A percentile compares a stretch with the other conserved stretches of the same genome.
Conservation (phyloP, 177 flowering plant species). For the Vitis hybrid region DNA sequence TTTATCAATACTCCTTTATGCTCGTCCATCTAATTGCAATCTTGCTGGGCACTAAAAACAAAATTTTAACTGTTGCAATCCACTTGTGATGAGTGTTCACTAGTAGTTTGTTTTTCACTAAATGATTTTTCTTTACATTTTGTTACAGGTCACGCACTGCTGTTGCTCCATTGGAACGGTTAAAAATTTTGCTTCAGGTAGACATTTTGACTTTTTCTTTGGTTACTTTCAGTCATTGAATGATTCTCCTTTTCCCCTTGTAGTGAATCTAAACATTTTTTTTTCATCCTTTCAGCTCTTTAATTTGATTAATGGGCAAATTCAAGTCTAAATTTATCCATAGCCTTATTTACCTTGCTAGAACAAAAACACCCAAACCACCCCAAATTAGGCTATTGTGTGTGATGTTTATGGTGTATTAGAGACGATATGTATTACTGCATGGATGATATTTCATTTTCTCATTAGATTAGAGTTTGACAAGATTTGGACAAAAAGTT, state of each 20-base stretch:
- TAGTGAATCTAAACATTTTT: background rate
- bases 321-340: background rate
- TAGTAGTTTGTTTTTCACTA: background rate
- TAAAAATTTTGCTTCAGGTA: constrained; percentile 93
- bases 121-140: background rate
- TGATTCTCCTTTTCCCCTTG: background rate
- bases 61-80: background rate
- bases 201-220: background rate
- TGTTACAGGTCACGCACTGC: constrained; percentile 83
- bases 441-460: no score
- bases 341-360: background rate
- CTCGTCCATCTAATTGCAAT: background rate
- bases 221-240: background rate
- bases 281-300: background rate
- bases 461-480: no score
- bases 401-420: no score
- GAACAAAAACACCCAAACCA: no score
- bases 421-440: no score
- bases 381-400: no score
- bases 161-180: constrained; percentile 89
- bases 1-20: background rate
- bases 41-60: background rate
- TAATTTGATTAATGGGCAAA: background rate
- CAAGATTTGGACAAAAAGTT: no score
- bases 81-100: background rate